Base-by-base conservation (phyloP, 345 rosid genomes). In the Salix udensis region DNA sequence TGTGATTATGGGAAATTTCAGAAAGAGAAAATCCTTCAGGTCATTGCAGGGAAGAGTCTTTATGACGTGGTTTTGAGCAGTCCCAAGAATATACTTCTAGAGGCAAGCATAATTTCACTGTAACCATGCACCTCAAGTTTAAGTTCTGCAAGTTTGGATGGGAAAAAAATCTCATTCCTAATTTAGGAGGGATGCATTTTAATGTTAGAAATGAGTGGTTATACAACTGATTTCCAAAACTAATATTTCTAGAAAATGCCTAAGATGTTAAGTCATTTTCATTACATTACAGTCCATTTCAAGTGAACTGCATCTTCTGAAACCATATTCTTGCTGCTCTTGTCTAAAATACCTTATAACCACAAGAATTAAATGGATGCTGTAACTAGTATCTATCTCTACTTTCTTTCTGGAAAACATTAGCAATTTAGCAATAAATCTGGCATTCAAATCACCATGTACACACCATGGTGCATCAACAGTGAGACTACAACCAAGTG, bases 401-500 rank as follows among this genome's bases (percentile, higher is more conserved):
- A 40, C 31, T 21, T 76, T 69, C 28, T 30, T 24, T 5, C 36
- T 67, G 50, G 81, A 55, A 72, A 34, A 23, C n/a, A 6, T 70
- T 53, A 37, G 8, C 44, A 77, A 77, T 77, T n/a, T n/a, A n/a
- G n/a, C n/a, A n/a, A n/a, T n/a, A n/a, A n/a, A n/a, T n/a, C n/a
- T n/a, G n/a, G n/a, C n/a, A n/a, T n/a, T n/a, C n/a, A n/a, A n/a
- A n/a, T n/a, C n/a, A n/a, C n/a, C n/a, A n/a, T 94, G n/a, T 78
- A 89, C 74, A 34, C 92, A 7, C 94, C 97, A n/a, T 92, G 97
- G 97, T 92, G 95, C 86, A 75, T 85, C 78, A 34, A 82, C 68
- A 90, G 97, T 52, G 94, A 92, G 78, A 82, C 91, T 4, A 76
- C 87, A 28, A 24, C 26, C 26, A 24, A 24, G 26, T 24, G 26